Percentiles rank a stretch among this genome's conserved stretches.
Evolutionary conservation across 345 rosid genomes (phyloP).

Genomic region (Garcia nutans): DNA sequence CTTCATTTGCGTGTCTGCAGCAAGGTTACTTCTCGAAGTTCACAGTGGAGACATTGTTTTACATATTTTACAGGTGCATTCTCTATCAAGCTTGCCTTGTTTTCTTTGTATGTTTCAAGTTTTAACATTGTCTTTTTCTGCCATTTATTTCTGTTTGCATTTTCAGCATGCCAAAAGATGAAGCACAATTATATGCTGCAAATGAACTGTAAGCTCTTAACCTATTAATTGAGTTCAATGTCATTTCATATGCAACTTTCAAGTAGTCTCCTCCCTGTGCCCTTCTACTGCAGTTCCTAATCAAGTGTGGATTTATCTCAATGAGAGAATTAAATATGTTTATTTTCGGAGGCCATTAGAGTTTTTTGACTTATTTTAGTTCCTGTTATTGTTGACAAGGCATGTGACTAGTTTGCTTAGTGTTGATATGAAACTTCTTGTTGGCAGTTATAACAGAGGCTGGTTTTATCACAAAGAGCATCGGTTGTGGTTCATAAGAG

Average conservation of each 20-base stretch:
- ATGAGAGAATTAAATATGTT: neutral
- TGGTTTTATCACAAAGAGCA: conserved; percentile 97
- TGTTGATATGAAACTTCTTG: conserved; percentile 8
- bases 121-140: neutral
- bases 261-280: neutral
- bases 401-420: neutral
- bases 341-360: neutral
- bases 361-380: neutral
- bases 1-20: conserved; percentile 47
- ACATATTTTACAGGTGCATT: conserved; percentile 81
- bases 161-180: conserved; percentile 97
- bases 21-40: conserved; percentile 81
- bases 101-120: neutral
- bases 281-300: neutral
- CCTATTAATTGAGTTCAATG: neutral
- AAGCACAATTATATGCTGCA: conserved; percentile 88
- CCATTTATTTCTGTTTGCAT: neutral
- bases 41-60: conserved; percentile 67
- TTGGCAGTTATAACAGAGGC: conserved; percentile 72
- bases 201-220: conserved; percentile 77
- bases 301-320: neutral
- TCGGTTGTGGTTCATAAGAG: conserved; percentile 74
- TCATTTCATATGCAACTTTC: neutral
- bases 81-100: neutral
- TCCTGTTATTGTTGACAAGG: neutral